Conservation (phyloP, 768 basidiomycete genomes). For the Tubosaeta brunneosetosa region DNA sequence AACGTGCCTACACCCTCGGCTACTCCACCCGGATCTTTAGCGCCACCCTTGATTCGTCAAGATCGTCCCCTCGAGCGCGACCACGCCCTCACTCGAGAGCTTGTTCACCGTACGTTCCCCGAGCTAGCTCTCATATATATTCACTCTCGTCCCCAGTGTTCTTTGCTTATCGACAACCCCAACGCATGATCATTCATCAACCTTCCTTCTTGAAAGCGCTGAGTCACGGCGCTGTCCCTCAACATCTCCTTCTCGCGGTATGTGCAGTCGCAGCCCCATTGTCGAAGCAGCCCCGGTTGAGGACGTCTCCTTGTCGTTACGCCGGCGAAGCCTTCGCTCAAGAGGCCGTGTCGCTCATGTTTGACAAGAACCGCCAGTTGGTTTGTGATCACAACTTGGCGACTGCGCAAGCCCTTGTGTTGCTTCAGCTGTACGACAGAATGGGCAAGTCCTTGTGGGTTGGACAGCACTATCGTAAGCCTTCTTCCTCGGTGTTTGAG, state of each 20-base stretch:
- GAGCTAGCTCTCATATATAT: not conserved
- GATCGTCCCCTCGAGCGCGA: slow-evolving; percentile 51
- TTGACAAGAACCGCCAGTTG: slow-evolving; percentile 59
- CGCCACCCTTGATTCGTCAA: slow-evolving; percentile 30
- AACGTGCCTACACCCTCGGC: slow-evolving; percentile 34
- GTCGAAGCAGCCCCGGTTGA: slow-evolving; percentile 61
- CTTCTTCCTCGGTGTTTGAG: not conserved
- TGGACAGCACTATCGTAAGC: slow-evolving; percentile 29
- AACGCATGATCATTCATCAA: slow-evolving; percentile 72
- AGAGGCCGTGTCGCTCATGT: slow-evolving; percentile 64
- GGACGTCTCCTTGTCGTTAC: slow-evolving; percentile 49
- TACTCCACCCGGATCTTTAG: slow-evolving; percentile 32
- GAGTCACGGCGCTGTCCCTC: slow-evolving; percentile 61
- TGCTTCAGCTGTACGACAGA: slow-evolving; percentile 66
- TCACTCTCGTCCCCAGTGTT: slow-evolving; percentile 48
- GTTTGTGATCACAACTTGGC: slow-evolving; percentile 59
- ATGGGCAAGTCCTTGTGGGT: slow-evolving; percentile 35
- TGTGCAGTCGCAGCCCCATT: slow-evolving; percentile 77
- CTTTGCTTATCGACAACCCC: slow-evolving; percentile 78
- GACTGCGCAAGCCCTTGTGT: slow-evolving; percentile 70
- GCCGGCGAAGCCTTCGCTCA: slow-evolving; percentile 52
- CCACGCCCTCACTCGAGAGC: slow-evolving; percentile 61
- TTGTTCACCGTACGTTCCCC: slow-evolving; percentile 59
- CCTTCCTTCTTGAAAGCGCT: slow-evolving; percentile 69
- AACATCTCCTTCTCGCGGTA: slow-evolving; percentile 66